Evolutionary conservation across 2,329 filamentous ascomycete genomes (phyloP), one percentile per base, ranked within the genome.

Genomic region (Sporothrix sp.): DNA sequence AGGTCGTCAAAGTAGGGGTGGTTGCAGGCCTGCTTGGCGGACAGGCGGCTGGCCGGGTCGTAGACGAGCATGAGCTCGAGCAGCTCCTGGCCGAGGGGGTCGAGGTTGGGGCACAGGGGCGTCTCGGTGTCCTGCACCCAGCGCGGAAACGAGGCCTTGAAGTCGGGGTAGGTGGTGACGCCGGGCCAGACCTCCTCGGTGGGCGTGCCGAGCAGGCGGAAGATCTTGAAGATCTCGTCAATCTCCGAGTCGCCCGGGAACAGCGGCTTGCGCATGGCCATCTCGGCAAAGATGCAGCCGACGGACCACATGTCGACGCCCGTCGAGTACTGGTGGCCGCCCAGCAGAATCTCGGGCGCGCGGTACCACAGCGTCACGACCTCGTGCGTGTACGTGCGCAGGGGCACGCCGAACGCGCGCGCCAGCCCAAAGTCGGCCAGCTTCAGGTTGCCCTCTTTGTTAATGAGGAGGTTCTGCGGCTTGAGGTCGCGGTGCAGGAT

Each of bases 161-260:
- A 95, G 67, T 95, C 88, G 32, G 88, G 87, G 70, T 91, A 91
- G 9, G 84, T 86, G 14, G 85, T 90, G 50, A 95, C 87, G 52
- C 87, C 87, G 47, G 87, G 87, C 87, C 87, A 95, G 52, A 80
- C 75, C 7, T 78, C 72, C 63, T 95, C 87, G 49, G 80, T 81
- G 1, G 87, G 87, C 6, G 87, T 95, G 58, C 87, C 87, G 39
- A 94, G 78, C 36, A 91, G 68, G 51, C 81, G 79, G 79, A 94
- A 94, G 63, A 93, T 94, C 71, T 91, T 93, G 76, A 94, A 94
- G 63, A 94, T 94, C 68, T 94, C 87, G 62, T 94, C 87, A 68
- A 94, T 94, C 65, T 94, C 87, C 5, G 85, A 90, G 65, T 94
- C 87, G 54, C 87, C 87, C 8, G 88, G 87, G 73, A 94, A 94